A percentile compares a stretch with the other conserved stretches of the same genome.
phyloP scores from a whole-genome alignment of 1,284 basidiomycete species.

The Singerocomus rubriflavus region DNA sequence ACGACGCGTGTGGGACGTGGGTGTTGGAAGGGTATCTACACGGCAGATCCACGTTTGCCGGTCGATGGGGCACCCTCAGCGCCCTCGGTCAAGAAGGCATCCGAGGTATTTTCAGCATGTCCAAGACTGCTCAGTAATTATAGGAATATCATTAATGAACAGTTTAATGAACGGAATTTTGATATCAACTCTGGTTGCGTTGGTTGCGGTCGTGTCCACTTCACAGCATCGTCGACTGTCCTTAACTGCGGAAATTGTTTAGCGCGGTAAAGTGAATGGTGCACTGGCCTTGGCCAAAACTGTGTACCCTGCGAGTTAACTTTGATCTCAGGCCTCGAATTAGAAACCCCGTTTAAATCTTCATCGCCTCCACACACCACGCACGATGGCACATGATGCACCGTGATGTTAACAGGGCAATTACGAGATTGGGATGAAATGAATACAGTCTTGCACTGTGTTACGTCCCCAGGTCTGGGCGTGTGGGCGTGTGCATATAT shows the following conservation, averaged over 20 bases:
- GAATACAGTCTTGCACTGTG: neutral
- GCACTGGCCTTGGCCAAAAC: slow-evolving; percentile 7
- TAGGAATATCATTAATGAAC: slow-evolving; percentile 27
- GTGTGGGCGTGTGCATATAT: neutral
- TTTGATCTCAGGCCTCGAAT: slow-evolving; percentile 22
- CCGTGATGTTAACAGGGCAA: neutral
- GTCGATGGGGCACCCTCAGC: slow-evolving; percentile 26
- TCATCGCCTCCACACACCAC: slow-evolving; percentile 4
- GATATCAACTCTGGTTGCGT: slow-evolving; percentile 11
- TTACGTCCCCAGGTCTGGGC: slow-evolving; percentile 18
- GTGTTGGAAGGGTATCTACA: slow-evolving; percentile 34
- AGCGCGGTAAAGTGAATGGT: slow-evolving; percentile 15
- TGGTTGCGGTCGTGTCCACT: slow-evolving; percentile 1
- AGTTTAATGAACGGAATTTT: slow-evolving; percentile 29
- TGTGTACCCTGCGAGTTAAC: slow-evolving; percentile 25
- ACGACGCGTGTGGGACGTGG: slow-evolving; percentile 35
- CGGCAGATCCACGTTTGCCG: slow-evolving; percentile 28
- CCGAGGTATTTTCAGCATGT: slow-evolving; percentile 56
- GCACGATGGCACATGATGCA: slow-evolving; percentile 10
- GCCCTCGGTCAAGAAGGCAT: slow-evolving; percentile 30
- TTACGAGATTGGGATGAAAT: slow-evolving; percentile 21
- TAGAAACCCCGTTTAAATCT: slow-evolving; percentile 15
- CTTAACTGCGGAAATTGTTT: slow-evolving; percentile 31
- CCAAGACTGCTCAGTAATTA: slow-evolving; percentile 35
- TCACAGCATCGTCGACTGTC: slow-evolving; percentile 9